A percentile compares a stretch with the other conserved stretches of the same genome.
Conservation (phyloP, 306 rosid species). For the Leucaena leucocephala region DNA sequence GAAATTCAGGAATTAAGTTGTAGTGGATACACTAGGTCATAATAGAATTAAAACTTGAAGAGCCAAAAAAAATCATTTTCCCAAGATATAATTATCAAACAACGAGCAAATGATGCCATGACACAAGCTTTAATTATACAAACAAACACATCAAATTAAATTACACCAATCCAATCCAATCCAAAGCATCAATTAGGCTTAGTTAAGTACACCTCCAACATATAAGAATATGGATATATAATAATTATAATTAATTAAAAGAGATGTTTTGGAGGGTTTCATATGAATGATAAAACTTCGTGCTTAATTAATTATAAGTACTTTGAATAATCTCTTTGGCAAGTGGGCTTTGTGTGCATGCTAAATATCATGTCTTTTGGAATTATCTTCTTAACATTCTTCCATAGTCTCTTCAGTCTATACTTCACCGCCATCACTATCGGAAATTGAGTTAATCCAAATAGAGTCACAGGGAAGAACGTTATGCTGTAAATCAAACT, state of each 20-base stretch:
- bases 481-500: slow-evolving; percentile 21
- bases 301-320: not conserved
- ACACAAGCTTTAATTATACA: too few relatives aligned
- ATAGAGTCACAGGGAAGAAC: slow-evolving; percentile 29
- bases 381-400: not conserved
- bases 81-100: too few relatives aligned
- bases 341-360: not conserved
- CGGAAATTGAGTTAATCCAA: slow-evolving; percentile 39
- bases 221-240: not conserved
- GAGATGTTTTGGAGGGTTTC: not conserved
- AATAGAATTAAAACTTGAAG: too few relatives aligned
- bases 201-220: not conserved
- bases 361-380: not conserved
- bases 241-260: too few relatives aligned
- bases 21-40: too few relatives aligned
- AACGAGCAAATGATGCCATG: too few relatives aligned
- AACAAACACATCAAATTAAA: not conserved
- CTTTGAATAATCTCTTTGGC: not conserved
- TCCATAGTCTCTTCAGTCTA: not conserved
- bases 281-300: too few relatives aligned
- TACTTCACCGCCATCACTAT: slow-evolving; percentile 1
- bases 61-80: too few relatives aligned
- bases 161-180: too few relatives aligned
- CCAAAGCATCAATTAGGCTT: not conserved
- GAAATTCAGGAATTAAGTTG: too few relatives aligned